These are phyloP conservation scores for Nemania sp. DNA, from an alignment of 2,329 filamentous ascomycete species.

Conservation along the genomic window DNA sequence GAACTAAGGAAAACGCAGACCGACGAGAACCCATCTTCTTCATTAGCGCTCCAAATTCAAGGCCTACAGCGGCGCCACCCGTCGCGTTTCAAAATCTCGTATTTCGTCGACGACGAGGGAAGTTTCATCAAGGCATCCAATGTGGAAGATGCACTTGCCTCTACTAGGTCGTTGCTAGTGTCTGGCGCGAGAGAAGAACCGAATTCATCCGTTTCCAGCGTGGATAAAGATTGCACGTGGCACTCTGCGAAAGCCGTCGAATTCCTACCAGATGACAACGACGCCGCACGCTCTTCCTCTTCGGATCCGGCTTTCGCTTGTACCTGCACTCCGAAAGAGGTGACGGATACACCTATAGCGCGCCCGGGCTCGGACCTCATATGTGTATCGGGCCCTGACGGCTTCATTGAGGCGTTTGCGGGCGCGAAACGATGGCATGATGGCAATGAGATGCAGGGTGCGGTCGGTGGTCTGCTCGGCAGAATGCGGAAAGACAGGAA, in stretches of 20 bases:
- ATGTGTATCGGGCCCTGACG: slow-evolving; percentile 88
- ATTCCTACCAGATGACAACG: slow-evolving; percentile 35
- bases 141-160: slow-evolving; percentile 47
- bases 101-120: slow-evolving; percentile 82
- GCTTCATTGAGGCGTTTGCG: slow-evolving; percentile 81
- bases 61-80: slow-evolving; percentile 63
- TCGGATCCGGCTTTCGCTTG: slow-evolving; percentile 31
- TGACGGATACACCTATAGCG: slow-evolving; percentile 14
- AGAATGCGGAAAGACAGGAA: slow-evolving; percentile 56
- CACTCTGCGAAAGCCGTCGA: slow-evolving; percentile 34
- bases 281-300: slow-evolving; percentile 28
- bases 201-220: not conserved
- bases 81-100: slow-evolving; percentile 65
- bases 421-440: slow-evolving; percentile 77
- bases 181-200: slow-evolving; percentile 6
- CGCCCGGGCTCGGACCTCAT: slow-evolving; percentile 64
- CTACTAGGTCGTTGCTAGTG: slow-evolving; percentile 34
- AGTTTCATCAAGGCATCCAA: slow-evolving; percentile 62
- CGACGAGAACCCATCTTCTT: slow-evolving; percentile 23
- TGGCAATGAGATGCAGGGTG: slow-evolving; percentile 75
- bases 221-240: slow-evolving; percentile 34
- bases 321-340: slow-evolving; percentile 29
- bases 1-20: not conserved
- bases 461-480: slow-evolving; percentile 69
- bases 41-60: slow-evolving; percentile 56